Base-by-base conservation (phyloP, 2,329 filamentous ascomycete species). In the Annulohypoxylon truncatum region DNA sequence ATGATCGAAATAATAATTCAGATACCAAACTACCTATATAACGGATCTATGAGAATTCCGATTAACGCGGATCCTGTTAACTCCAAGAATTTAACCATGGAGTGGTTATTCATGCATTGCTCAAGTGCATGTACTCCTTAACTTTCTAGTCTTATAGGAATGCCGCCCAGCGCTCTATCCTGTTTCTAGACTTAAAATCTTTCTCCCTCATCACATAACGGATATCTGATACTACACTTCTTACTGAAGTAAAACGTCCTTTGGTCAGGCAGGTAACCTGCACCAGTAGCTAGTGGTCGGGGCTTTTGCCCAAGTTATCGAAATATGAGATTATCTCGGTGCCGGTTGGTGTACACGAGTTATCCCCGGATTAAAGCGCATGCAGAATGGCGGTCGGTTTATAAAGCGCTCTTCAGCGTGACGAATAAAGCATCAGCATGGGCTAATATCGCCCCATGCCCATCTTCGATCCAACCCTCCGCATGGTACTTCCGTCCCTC, bases 401-500 rank as follows among this genome's bases (percentile, higher is more conserved):
- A 68, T 22, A 70, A 29, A 22, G 52, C 24, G 47, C 64, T 68
- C 60, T 66, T 75, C 3, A 78, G 13, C 33, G 66, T 66, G 3
- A 81, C 74, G 71, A 85, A 90, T 70, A 90, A 71, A n/a, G 79
- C 82, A 28, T 89, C 86, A 0, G 79, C 85, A 18, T 72, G 80
- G 4, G 87, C 83, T 72, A 85, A 79, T 35, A 85, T 76, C 2
- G 71, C 77, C 1, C 84, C 83, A 2, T 81, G 71, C 1, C 81
- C 82, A 64, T 85, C 81, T 72, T 85, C 83, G 18, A 90, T 75
- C 29, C 79, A 80, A 1, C 79, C 84, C 50, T 79, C 78, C 6
- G 84, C 74, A 69, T 78, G 87, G 15, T 82, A 77, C 78, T 90
- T 90, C 68, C 85, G 81, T 3, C 85, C 84, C 44, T 87, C 84